Conservation (phyloP, 208 protist genomes). For the Leishmania amazonensis region DNA sequence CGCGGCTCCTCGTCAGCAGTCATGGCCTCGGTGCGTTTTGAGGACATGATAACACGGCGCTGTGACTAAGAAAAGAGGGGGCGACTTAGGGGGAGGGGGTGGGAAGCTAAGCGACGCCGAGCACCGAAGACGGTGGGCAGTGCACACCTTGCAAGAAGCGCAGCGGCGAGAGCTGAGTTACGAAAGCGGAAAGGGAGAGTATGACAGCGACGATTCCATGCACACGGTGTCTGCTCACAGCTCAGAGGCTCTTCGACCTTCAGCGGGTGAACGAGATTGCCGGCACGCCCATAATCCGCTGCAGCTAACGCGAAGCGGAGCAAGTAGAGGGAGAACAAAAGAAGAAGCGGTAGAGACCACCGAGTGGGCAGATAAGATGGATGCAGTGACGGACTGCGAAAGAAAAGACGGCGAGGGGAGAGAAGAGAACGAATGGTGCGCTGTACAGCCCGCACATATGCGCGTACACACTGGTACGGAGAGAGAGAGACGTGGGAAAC, state of each 20-base stretch:
- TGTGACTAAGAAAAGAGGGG: not conserved
- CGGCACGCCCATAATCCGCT: not conserved
- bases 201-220: not conserved
- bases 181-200: not conserved
- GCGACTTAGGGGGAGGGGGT: not conserved
- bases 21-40: not conserved
- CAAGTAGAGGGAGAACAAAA: not conserved
- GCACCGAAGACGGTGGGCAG: not conserved
- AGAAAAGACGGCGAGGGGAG: not conserved
- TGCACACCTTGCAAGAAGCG: conserved; percentile 8
- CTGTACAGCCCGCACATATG: not conserved
- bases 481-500: not conserved
- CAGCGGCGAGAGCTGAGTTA: not conserved
- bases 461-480: not conserved
- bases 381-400: not conserved
- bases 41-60: not conserved
- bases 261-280: not conserved
- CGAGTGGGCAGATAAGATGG: not conserved
- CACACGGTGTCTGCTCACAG: not conserved
- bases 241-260: not conserved
- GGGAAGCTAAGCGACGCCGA: not conserved
- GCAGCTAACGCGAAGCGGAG: conserved; percentile 1
- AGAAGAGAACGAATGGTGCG: not conserved
- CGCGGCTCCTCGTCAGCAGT: not conserved
- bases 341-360: not conserved